Evolutionary conservation across 345 rosid species (phyloP), one percentile per base, ranked within the genome.

Genomic region (Syzygium grande): DNA sequence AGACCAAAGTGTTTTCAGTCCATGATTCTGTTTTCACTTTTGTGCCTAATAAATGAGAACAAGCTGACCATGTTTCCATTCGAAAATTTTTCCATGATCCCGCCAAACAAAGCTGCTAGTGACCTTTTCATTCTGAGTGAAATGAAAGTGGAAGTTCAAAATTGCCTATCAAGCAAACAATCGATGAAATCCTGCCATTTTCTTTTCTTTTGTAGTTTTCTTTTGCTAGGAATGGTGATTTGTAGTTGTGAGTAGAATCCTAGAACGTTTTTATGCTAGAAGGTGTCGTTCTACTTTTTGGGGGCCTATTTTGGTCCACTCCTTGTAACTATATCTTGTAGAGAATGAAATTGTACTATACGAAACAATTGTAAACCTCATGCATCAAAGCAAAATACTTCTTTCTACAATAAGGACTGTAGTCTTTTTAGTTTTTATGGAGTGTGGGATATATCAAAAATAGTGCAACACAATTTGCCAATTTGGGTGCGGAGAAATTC

Each of bases 31-130:
- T 61, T 59, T 68, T 29, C 3, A 16, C 43, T 4, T 16, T 68
- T 68, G 79, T 68, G 43, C 46, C 79, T 68, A 30, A 68, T 68
- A 16, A 68, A 34, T 9, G 23, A 61, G 4, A 68, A 29, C 0
- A 65, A 65, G 41, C 77, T 29, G 29, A 15, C 77, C 0, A 2
- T 0, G 6, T 1, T 63, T 27, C 0, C 22, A 63, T 29, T 65
- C 3, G 77, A 29, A 29, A 65, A 0, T 0, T 65, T 3, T 15
- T 7, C 41, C 46, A 2, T 2, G 79, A 34, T 30, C 0, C 46
- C 0, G 0, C 46, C 25, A 9, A 9, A 34, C 23, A 17, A 30
- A 68, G 23, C 34, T 34, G 43, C 79, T 68, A 68, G 22, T 30
- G 0, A 22, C 43, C 11, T 30, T 68, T 68, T 68, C 79, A 68